Percentiles rank a stretch among this genome's conserved stretches.
Evolutionary conservation across 73 alveolate species (phyloP).

Genomic region (Symbiodinium pilosum): DNA sequence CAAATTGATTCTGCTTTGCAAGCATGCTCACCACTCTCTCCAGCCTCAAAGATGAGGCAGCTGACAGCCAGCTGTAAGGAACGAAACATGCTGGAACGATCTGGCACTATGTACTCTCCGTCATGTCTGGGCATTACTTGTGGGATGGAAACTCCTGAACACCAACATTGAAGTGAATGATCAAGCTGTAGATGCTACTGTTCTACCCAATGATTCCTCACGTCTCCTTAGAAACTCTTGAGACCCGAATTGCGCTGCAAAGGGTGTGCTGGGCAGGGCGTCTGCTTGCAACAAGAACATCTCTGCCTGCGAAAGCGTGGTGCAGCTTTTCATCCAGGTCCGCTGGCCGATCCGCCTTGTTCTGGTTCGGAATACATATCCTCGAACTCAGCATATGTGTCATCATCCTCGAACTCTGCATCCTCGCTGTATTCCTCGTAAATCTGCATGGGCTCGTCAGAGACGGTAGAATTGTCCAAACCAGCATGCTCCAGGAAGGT

Average conservation of each 20-base stretch:
- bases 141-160: no score
- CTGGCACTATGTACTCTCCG: no score
- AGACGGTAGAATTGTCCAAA: not conserved
- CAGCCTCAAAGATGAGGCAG: slow-evolving; percentile 4
- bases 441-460: not conserved
- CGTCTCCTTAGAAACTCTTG: no score
- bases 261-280: no score
- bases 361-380: not conserved
- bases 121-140: no score
- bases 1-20: not conserved
- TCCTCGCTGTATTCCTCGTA: not conserved
- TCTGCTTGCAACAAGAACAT: no score
- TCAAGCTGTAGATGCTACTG: no score
- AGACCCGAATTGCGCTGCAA: no score
- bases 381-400: slow-evolving; percentile 24
- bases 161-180: no score
- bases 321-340: not conserved
- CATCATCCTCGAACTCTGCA: slow-evolving; percentile 6
- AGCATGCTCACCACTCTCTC: not conserved
- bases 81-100: not conserved
- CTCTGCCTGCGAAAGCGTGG: no score
- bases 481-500: not conserved
- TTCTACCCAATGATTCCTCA: no score
- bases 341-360: not conserved
- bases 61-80: not conserved